Percentiles rank a stretch among this genome's conserved stretches.
Conservation (phyloP, 768 basidiomycete genomes). For the Dioszegia aurantiaca region DNA sequence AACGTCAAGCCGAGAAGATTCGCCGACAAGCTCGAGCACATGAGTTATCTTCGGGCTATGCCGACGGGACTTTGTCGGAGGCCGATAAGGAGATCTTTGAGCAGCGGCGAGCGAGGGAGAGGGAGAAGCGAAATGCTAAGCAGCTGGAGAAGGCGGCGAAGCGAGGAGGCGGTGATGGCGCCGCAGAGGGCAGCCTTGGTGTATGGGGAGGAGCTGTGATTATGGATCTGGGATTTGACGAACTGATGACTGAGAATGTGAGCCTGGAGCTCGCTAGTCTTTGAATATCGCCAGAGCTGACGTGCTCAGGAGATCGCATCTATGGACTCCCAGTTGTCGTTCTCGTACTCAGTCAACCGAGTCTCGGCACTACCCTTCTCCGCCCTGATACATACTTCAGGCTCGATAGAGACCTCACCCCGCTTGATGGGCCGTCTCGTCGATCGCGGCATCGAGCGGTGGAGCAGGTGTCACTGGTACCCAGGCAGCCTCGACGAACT, state of each 20-base stretch:
- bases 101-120: conserved; percentile 59
- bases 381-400: conserved; percentile 73
- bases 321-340: conserved; percentile 83
- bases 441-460: conserved; percentile 71
- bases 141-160: not conserved
- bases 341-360: conserved; percentile 84
- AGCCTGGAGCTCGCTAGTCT: conserved; percentile 31
- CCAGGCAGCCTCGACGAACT: conserved; percentile 56
- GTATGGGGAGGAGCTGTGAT: conserved; percentile 54
- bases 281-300: not conserved
- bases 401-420: conserved; percentile 50
- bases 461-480: conserved; percentile 71
- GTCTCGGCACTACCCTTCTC: conserved; percentile 66
- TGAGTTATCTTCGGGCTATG: conserved; percentile 23
- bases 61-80: conserved; percentile 22
- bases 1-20: conserved; percentile 25
- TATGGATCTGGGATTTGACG: conserved; percentile 86
- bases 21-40: conserved; percentile 23
- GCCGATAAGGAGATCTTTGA: conserved; percentile 56
- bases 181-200: conserved; percentile 6
- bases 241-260: conserved; percentile 90
- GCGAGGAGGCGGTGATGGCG: not conserved
- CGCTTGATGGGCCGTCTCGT: conserved; percentile 56
- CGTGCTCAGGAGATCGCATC: conserved; percentile 76
- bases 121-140: conserved; percentile 11